phyloP scores from a whole-genome alignment of 352 stramenopile species.

The Pythium phragmiticola region DNA sequence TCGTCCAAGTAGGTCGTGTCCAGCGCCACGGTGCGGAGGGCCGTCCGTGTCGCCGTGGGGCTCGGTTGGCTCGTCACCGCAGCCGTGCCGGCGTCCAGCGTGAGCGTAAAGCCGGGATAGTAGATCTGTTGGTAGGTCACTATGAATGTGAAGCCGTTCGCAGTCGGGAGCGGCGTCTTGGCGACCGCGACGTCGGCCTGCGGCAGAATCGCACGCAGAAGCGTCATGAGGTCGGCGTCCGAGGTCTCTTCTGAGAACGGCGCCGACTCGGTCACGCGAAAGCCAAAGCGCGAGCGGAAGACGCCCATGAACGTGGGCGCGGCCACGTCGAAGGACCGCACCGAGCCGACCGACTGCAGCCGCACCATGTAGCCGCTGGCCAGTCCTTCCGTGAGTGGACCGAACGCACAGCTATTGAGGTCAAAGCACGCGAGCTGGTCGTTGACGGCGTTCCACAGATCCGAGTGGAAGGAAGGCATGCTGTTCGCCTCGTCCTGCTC shows the following conservation, averaged over 20 bases:
- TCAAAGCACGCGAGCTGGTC: slow-evolving; percentile 29
- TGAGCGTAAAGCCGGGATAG: slow-evolving; percentile 9
- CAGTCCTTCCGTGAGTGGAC: slow-evolving; percentile 14
- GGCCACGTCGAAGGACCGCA: slow-evolving; percentile 11
- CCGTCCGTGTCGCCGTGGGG: neutral
- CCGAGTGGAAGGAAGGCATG: slow-evolving; percentile 2
- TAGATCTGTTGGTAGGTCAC: slow-evolving; percentile 6
- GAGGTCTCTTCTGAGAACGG: slow-evolving; percentile 10
- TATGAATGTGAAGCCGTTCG: neutral
- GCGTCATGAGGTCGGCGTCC: slow-evolving; percentile 6
- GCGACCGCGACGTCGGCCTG: neutral
- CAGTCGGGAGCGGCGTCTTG: neutral
- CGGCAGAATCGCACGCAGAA: slow-evolving; percentile 22
- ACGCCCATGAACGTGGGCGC: slow-evolving; percentile 11
- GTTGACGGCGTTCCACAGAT: slow-evolving; percentile 26
- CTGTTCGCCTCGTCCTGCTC: neutral
- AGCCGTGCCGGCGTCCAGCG: neutral
- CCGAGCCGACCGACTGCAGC: slow-evolving; percentile 7
- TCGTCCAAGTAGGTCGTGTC: slow-evolving; percentile 8
- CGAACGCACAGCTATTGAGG: slow-evolving; percentile 23
- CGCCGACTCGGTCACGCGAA: slow-evolving; percentile 17
- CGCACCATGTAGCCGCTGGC: slow-evolving; percentile 23
- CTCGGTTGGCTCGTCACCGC: neutral
- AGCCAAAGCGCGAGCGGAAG: slow-evolving; percentile 25
- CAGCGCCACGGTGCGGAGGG: slow-evolving; percentile 3